A percentile compares a stretch with the other conserved stretches of the same genome.
Evolutionary conservation across 23 red algal genomes (phyloP).

Genomic region (Gracilaria domingensis): DNA sequence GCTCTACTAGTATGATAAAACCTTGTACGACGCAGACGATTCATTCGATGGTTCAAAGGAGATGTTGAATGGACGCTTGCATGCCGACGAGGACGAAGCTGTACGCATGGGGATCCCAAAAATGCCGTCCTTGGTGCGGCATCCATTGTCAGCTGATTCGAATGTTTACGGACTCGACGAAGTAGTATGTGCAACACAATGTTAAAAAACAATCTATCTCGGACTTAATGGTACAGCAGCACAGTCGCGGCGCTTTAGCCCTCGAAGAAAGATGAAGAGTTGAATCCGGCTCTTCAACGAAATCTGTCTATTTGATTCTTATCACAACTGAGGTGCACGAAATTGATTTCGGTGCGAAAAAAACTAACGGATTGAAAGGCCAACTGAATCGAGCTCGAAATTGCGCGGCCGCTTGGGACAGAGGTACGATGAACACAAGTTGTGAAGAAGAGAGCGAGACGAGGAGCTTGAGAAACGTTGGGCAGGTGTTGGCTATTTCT

Average conservation of each 20-base stretch:
- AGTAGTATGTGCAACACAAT: neutral
- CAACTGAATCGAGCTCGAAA: neutral
- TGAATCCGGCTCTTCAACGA: no score
- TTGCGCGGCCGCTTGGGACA: neutral
- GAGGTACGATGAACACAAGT: neutral
- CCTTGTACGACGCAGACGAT: neutral
- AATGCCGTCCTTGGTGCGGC: neutral
- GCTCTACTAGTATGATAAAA: neutral
- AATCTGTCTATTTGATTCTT: neutral
- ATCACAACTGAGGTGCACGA: neutral
- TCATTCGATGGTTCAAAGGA: conserved; percentile 3
- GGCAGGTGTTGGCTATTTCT: neutral
- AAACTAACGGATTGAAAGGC: neutral
- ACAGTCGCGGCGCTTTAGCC: neutral
- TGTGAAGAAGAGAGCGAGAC: neutral
- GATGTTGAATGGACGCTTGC: neutral
- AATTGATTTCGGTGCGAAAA: neutral
- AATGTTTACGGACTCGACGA: neutral
- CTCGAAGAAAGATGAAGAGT: neutral
- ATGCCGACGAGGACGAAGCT: neutral
- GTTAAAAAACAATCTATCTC: neutral
- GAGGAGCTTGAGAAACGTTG: neutral
- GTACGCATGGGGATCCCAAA: conserved; percentile 1
- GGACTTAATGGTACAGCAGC: neutral
- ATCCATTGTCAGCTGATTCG: neutral